Base-by-base conservation (phyloP, 495 filamentous ascomycete species). In the Podospora pseudocomata region DNA sequence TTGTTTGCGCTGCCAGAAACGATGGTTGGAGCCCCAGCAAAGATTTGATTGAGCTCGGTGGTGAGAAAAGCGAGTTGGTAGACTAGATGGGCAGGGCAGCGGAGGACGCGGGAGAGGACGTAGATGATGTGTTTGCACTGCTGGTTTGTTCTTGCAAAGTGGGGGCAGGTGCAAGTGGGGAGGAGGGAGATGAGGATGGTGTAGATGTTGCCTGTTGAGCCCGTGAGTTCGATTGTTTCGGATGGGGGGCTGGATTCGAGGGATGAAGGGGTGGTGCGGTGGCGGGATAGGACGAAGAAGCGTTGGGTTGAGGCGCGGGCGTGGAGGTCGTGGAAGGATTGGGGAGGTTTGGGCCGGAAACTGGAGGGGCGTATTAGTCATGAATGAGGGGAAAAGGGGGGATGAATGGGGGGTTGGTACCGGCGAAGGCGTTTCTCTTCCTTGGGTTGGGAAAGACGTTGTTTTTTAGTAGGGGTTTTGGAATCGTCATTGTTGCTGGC, bases 161-260 rank as follows among this genome's bases (percentile, higher is more conserved):
- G 86, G 0, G 90, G 89, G 75, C 91, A 93, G 56, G 81, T 81
- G 76, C 92, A 96, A n/a, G 57, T 76, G 0, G 90, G 90, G 53
- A 82, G 72, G 28, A 83, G 88, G 2, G 77, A 72, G 54, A 86
- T 74, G 18, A 72, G 72, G 23, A 85, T 78, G 11, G 80, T 86
- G 79, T 96, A 96, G 60, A 94, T 79, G 71, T 93, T 92, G 5
- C 91, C 91, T 3, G 88, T 92, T 6, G 89, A 85, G 27, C 92
- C 92, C 16, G 89, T 88, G 61, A 96, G 79, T 49, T 90, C 85
- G 71, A 94, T 86, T 1, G 72, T 79, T 68, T 85, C 82, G 39
- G 39, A 9, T 11, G 39, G 13, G 39, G 39, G 9, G 15, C 2
- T 49, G 39, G 13, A 11, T 53, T 80, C 74, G 7, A 81, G 80